Base-by-base conservation (phyloP, 2,329 filamentous ascomycete species). In the Stagonosporopsis rhizophila region DNA sequence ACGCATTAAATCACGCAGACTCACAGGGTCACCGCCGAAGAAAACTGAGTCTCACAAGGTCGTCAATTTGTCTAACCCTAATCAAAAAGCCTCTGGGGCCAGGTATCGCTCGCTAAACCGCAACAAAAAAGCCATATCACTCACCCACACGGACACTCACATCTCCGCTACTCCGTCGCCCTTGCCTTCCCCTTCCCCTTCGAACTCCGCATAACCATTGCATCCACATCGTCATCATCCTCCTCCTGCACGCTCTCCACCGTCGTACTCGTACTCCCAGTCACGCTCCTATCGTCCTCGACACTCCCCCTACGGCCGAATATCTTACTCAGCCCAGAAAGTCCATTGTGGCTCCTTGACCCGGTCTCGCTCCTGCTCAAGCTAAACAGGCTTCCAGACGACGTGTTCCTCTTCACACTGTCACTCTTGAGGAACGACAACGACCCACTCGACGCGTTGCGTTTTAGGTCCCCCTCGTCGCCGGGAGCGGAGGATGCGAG, bases 41-140 rank as follows among this genome's bases (percentile, higher is more conserved):
- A 25, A 25, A 11, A 28, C n/a, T 28, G 27, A 28, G 27, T 28
- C 9, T 28, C 7, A 11, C 11, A n/a, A 32, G 14, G 14, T 32
- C 30, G n/a, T 32, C 30, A 12, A 20, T 20, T 38, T 38, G 37
- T 50, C 39, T 44, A 37, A 34, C 17, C 46, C 11, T n/a, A 20
- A 38, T 38, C 35, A 20, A 20, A 38, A 4, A 44, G 19, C 22
- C 20, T 32, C 17, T 3, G 2, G 20, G 15, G n/a, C 14, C 8
- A 46, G 50, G 42, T 46, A 53, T 53, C 50, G 50, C 50, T 53
- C 48, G 80, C 99, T 70, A 87, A 94, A 77, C 37, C 38, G 51
- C 51, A 44, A 8, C 23, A 42, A 27, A 35, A n/a, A 41, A 37
- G 17, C 4, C 44, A 38, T 19, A 28, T 19, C 11, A 6, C 25